phyloP scores from a whole-genome alignment of 1,284 basidiomycete species.

The Fomitopsis schrenkii region DNA sequence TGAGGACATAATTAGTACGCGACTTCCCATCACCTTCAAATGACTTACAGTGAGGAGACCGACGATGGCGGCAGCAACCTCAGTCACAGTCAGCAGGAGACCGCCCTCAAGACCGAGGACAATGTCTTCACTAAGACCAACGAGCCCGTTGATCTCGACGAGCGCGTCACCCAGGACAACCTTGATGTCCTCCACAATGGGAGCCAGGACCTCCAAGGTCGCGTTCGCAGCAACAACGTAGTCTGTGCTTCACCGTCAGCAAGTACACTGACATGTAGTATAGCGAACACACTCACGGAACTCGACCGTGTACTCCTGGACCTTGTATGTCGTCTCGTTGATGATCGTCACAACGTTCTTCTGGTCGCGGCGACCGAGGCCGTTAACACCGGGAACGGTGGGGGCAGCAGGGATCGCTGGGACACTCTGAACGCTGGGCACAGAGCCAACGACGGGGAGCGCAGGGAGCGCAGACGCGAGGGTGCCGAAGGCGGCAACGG shows the following conservation, averaged over 20 bases:
- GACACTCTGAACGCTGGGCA: slow-evolving; percentile 5
- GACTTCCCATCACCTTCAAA: neutral
- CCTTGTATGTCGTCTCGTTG: slow-evolving; percentile 17
- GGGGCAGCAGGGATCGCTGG: slow-evolving; percentile 7
- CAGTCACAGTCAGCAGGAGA: slow-evolving; percentile 23
- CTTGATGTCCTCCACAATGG: slow-evolving; percentile 29
- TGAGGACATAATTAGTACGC: neutral
- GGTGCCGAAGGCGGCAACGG: slow-evolving; percentile 34
- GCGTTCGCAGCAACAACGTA: slow-evolving; percentile 26
- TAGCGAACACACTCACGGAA: slow-evolving; percentile 27
- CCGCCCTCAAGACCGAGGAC: slow-evolving; percentile 32
- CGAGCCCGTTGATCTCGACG: slow-evolving; percentile 29
- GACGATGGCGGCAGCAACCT: slow-evolving; percentile 29
- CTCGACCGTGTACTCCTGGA: slow-evolving; percentile 21
- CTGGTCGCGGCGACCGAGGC: slow-evolving; percentile 12
- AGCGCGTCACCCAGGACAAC: slow-evolving; percentile 26
- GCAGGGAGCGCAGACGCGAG: slow-evolving; percentile 16
- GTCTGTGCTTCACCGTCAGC: slow-evolving; percentile 20
- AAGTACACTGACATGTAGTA: too few species aligned
- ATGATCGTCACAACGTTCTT: slow-evolving; percentile 23
- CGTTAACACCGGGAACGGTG: slow-evolving; percentile 4
- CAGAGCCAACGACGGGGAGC: slow-evolving; percentile 7
- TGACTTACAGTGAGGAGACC: slow-evolving; percentile 22
- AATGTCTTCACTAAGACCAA: slow-evolving; percentile 23
- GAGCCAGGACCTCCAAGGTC: slow-evolving; percentile 26